Conservation (phyloP, 2,329 filamentous ascomycete genomes). For the Chrysoporthe cubensis region DNA sequence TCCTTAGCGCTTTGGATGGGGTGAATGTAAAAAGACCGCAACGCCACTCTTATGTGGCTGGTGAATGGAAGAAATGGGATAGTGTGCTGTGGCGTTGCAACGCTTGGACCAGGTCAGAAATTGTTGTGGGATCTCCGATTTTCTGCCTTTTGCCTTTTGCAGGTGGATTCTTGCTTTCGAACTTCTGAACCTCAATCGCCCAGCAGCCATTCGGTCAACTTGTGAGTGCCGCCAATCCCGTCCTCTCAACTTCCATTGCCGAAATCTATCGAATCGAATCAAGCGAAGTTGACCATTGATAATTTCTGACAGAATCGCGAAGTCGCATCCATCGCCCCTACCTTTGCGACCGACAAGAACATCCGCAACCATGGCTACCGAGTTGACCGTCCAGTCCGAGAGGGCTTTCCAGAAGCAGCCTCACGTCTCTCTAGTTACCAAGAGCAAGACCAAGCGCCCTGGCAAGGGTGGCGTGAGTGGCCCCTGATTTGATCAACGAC, state of each 20-base stretch:
- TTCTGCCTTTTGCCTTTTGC: slow-evolving; percentile 9
- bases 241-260: slow-evolving; percentile 9
- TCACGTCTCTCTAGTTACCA: slow-evolving; percentile 99
- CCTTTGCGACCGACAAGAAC: slow-evolving; percentile 46
- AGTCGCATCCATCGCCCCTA: slow-evolving; percentile 34
- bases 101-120: slow-evolving; percentile 15
- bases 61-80: background rate
- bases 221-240: slow-evolving; percentile 24
- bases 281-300: slow-evolving; percentile 36
- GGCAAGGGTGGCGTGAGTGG: slow-evolving; percentile 91
- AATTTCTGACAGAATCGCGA: slow-evolving; percentile 34
- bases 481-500: background rate
- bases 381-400: slow-evolving; percentile 99
- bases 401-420: slow-evolving; percentile 99
- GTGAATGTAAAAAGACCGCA: background rate
- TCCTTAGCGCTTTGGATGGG: background rate
- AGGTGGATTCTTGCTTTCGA: slow-evolving; percentile 11
- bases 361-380: slow-evolving; percentile 84
- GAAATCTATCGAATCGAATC: slow-evolving; percentile 32
- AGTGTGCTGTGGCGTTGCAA: slow-evolving; percentile 12
- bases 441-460: slow-evolving; percentile 84
- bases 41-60: slow-evolving; percentile 15
- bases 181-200: slow-evolving; percentile 26
- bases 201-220: slow-evolving; percentile 29
- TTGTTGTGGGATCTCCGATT: slow-evolving; percentile 20